These are phyloP conservation scores for Penicillium ucsense DNA, from an alignment of 495 filamentous ascomycete species.

Conservation along the genomic window DNA sequence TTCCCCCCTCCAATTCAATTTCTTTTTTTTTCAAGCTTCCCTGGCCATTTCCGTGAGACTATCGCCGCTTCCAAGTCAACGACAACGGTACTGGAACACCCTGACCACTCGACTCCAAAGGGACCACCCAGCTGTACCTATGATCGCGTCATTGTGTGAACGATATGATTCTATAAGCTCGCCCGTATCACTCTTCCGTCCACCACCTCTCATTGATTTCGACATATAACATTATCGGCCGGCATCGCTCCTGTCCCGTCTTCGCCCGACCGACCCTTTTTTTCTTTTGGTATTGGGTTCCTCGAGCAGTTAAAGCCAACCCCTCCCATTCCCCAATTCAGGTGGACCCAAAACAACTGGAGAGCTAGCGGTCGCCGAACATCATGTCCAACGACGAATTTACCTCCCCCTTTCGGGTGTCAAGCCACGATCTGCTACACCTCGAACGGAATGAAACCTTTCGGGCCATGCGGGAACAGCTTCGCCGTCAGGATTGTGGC, in stretches of 20 bases:
- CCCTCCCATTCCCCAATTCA: too few relatives aligned
- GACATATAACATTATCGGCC: too few relatives aligned
- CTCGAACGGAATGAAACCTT: slow-evolving; percentile 38
- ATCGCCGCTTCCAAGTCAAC: too few relatives aligned
- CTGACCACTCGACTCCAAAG: too few relatives aligned
- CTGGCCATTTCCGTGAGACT: background rate
- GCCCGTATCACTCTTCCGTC: slow-evolving; percentile 1
- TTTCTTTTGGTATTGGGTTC: too few relatives aligned
- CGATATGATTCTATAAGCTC: slow-evolving; percentile 13
- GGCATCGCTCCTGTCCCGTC: too few relatives aligned
- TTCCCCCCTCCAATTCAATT: slow-evolving; percentile 1
- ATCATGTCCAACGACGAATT: slow-evolving; percentile 19
- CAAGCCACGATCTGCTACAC: slow-evolving; percentile 24
- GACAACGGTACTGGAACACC: too few relatives aligned
- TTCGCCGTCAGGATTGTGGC: slow-evolving; percentile 33
- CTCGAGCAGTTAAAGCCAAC: too few relatives aligned
- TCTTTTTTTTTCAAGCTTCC: background rate
- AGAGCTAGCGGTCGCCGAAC: too few relatives aligned
- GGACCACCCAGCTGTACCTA: background rate
- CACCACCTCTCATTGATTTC: background rate
- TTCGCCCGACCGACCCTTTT: too few relatives aligned
- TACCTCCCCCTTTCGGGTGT: slow-evolving; percentile 39
- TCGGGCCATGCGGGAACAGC: slow-evolving; percentile 30
- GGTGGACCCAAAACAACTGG: too few relatives aligned
- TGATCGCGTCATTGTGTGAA: background rate